Evolutionary conservation across 179 eudicot genomes (phyloP).

Genomic region (Camellia oleifera): DNA sequence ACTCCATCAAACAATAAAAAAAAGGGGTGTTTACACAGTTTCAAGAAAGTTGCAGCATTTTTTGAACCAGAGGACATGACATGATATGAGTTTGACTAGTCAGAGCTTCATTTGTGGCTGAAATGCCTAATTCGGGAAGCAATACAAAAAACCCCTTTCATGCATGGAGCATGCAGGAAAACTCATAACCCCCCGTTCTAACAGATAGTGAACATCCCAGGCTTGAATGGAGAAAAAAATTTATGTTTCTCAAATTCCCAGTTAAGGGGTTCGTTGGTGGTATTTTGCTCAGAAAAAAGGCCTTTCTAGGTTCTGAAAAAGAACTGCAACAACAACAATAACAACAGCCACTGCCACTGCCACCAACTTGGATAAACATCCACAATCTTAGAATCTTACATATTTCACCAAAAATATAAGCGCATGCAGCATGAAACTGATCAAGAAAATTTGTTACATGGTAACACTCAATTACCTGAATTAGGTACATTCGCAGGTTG

Average conservation of each 20-base stretch:
- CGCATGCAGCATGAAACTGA: neutral
- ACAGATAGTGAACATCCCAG: neutral
- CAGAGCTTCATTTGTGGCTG: neutral
- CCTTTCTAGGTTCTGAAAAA: neutral
- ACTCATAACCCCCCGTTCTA: neutral
- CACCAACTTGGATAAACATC: neutral
- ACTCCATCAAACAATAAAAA: neutral
- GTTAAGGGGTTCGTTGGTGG: neutral
- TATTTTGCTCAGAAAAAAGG: neutral
- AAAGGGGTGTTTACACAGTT: neutral
- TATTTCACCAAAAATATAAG: neutral
- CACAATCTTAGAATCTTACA: neutral
- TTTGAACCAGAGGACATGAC: neutral
- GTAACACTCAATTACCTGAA: constrained; percentile 47
- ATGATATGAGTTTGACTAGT: neutral
- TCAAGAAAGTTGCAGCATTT: neutral
- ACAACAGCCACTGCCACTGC: neutral
- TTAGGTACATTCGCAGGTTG: constrained; percentile 59
- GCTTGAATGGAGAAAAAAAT: neutral
- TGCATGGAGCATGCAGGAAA: neutral
- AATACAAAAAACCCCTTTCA: neutral
- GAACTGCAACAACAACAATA: neutral
- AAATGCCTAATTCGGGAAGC: neutral
- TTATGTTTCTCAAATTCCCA: neutral
- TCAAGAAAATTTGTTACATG: neutral